Evolutionary conservation across 306 rosid genomes (phyloP), one percentile per base, ranked within the genome.

Genomic region (Clitoria ternatea): DNA sequence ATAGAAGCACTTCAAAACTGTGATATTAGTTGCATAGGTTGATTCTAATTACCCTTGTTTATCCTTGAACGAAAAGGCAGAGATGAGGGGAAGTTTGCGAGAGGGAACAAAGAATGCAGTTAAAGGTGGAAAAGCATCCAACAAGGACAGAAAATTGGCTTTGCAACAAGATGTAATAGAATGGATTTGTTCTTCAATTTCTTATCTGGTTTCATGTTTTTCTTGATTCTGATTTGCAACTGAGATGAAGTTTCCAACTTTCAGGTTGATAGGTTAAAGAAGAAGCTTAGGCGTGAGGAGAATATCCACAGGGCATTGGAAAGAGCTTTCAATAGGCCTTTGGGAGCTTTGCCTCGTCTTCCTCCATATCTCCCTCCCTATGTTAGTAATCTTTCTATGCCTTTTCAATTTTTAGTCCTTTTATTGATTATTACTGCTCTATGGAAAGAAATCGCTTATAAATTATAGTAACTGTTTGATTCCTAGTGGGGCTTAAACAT

Each of bases 331-430:
- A 84, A 69, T 43, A 83, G 99, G 61, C 96, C 97, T 40, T 70
- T 95, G 82, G 99, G 99, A 42, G 90, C 97, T 71, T 83, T 95
- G 14, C 99, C 99, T 69, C 97, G 99, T 80, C 92, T 91, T 50
- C 99, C 96, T 61, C 96, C 97, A 24, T 91, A 81, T 74, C 96
- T 95, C 49, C 97, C 99, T 75, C 83, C 92, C 49, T 26, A 73
- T 45, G 99, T 95, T 27, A 82, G 96, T 85, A 42, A 69, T 64
- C 61, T 30, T 22, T 32, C 18, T 24, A n/a, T n/a, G 56, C 55
- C 63, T 45, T 80, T 33, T 4, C 5, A 4, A 44, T 30, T 47
- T 71, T 50, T 45, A 8, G 12, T 29, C 7, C 3, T 36, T 65
- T 48, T 14, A 20, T 75, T 1, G 14, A 26, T 20, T 3, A 57